A percentile compares a stretch with the other conserved stretches of the same genome.
Evolutionary conservation across 352 stramenopile species (phyloP).

Genomic region (Phytophthora constricta): DNA sequence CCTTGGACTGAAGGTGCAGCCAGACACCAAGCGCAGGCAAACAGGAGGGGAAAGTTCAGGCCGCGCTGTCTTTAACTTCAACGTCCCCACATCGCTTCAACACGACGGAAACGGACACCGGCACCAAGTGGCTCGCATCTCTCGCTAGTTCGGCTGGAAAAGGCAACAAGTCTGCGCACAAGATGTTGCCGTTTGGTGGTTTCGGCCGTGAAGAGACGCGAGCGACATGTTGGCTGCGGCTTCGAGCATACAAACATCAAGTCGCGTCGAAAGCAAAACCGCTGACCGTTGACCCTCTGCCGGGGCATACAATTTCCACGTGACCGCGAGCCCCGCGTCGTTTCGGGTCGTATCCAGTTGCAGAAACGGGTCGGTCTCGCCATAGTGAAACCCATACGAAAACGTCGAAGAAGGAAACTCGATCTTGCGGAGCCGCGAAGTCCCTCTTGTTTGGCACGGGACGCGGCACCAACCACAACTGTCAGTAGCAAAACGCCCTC

Average conservation of each 20-base stretch:
- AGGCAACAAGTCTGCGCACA: not conserved
- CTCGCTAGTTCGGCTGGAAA: no score
- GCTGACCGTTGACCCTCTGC: no score
- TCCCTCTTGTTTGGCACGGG: not conserved
- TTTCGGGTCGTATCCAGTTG: not conserved
- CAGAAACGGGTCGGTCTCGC: not conserved
- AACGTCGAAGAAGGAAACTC: slow-evolving; percentile 32
- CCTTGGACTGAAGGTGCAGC: no score
- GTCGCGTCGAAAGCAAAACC: no score
- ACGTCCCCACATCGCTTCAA: no score
- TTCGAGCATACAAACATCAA: not conserved
- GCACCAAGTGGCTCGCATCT: not conserved
- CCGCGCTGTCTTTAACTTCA: no score
- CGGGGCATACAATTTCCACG: no score
- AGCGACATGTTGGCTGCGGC: not conserved
- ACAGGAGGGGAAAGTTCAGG: no score
- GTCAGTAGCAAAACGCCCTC: slow-evolving; percentile 44
- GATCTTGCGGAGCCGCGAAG: slow-evolving; percentile 41
- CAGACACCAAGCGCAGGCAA: no score
- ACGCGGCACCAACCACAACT: no score
- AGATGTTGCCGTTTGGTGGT: not conserved
- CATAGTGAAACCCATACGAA: slow-evolving; percentile 5
- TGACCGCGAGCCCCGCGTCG: not conserved
- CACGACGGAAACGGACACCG: not conserved
- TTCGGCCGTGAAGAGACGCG: not conserved